Percentiles rank a stretch among this genome's conserved stretches.
phyloP scores from a whole-genome alignment of 2,329 filamentous ascomycete species.

The Xenosphaeropsis pyriputrescens region DNA sequence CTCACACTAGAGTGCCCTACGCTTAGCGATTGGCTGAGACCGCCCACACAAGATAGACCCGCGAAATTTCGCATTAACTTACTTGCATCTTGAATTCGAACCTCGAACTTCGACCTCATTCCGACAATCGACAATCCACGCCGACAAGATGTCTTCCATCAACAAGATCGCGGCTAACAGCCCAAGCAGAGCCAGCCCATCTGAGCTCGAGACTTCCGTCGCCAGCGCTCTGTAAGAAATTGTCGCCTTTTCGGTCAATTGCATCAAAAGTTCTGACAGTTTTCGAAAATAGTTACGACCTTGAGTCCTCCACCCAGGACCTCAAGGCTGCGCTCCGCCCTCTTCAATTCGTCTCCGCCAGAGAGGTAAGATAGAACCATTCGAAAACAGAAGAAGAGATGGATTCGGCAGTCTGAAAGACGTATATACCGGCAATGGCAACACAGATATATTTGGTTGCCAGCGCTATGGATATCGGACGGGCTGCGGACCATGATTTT shows the following conservation, averaged over 20 bases:
- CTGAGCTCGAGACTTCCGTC: slow-evolving; percentile 94
- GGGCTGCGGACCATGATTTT: slow-evolving; percentile 59
- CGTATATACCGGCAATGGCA: background rate
- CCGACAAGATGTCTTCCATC: slow-evolving; percentile 53
- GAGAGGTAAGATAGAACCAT: slow-evolving; percentile 68
- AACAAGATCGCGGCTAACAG: slow-evolving; percentile 99
- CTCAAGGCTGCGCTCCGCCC: slow-evolving; percentile 92
- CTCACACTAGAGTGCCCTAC: too few relatives aligned
- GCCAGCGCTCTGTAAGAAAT: slow-evolving; percentile 61
- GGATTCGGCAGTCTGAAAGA: background rate
- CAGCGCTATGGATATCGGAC: slow-evolving; percentile 35
- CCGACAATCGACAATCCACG: slow-evolving; percentile 2
- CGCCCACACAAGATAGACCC: too few relatives aligned
- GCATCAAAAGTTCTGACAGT: too few relatives aligned
- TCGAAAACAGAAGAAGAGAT: slow-evolving; percentile 2
- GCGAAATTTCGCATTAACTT: too few relatives aligned
- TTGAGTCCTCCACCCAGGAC: slow-evolving; percentile 98
- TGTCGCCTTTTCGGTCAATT: too few relatives aligned
- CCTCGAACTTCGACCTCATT: background rate
- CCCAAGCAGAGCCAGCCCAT: slow-evolving; percentile 89
- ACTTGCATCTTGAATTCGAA: background rate
- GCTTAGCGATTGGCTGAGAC: too few relatives aligned
- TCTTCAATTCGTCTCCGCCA: slow-evolving; percentile 96
- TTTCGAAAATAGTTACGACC: slow-evolving; percentile 49
- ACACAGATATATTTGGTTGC: slow-evolving; percentile 6